Evolutionary conservation across 163 green algal species (phyloP).

Genomic region (Chloromonas sp.): DNA sequence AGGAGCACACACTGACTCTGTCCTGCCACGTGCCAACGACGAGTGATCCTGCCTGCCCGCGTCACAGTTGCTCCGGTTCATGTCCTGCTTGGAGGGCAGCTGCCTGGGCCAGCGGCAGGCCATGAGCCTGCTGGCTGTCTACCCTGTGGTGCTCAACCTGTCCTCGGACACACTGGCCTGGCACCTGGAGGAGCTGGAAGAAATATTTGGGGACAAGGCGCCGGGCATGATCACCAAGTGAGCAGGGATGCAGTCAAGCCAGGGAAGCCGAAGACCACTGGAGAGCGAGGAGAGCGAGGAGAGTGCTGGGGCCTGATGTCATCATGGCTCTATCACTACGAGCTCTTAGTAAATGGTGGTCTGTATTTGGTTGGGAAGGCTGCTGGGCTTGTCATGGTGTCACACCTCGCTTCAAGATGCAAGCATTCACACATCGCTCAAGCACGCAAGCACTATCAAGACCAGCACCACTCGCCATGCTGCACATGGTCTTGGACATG

Average conservation of each 20-base stretch:
- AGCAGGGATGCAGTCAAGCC: neutral
- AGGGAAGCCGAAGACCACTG: no score
- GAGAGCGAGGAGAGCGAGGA: neutral
- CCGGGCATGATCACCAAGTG: neutral
- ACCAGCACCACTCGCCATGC: no score
- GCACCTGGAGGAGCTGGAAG: conserved; percentile 2
- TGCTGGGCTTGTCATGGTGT: neutral
- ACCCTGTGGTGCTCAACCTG: neutral
- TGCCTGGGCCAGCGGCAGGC: neutral
- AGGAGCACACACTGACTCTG: neutral
- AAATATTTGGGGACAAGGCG: neutral
- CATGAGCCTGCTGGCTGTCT: neutral
- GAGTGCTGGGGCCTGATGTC: neutral
- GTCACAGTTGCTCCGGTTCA: neutral
- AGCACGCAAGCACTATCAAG: no score
- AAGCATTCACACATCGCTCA: neutral
- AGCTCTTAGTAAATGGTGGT: no score
- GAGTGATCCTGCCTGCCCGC: neutral
- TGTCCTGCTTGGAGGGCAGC: neutral
- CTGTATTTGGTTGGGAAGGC: no score
- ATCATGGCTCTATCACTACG: neutral
- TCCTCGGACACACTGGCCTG: conserved; percentile 1
- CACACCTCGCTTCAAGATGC: neutral
- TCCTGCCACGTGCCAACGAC: neutral
- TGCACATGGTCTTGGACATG: neutral